A percentile compares a stretch with the other conserved stretches of the same genome.
Conservation (phyloP, 2,329 filamentous ascomycete species). For the Tolypocladium ovalisporum region DNA sequence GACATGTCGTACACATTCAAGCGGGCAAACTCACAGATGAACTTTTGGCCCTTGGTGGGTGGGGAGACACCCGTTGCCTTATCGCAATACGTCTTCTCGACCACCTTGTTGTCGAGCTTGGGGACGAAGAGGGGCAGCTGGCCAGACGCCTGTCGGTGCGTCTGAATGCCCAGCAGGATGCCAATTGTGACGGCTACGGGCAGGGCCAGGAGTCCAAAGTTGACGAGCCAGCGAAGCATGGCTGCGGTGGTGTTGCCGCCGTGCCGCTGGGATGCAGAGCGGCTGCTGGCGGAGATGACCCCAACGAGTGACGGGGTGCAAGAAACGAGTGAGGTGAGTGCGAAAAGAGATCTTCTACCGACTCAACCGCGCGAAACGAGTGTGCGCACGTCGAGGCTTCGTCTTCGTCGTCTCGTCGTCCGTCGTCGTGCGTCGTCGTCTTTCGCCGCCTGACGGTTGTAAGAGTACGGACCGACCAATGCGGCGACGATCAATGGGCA, state of each 20-base stretch:
- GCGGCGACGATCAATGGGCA: not conserved
- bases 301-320: not conserved
- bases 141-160: constrained; percentile 28
- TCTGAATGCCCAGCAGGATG: constrained; percentile 36
- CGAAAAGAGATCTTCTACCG: not conserved
- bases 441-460: not conserved
- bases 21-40: constrained; percentile 30
- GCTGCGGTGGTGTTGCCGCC: not conserved
- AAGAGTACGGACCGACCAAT: too few species aligned
- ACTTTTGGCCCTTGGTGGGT: constrained; percentile 29
- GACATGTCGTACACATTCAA: not conserved
- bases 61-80: constrained; percentile 34
- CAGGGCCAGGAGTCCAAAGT: constrained; percentile 36
- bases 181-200: constrained; percentile 38
- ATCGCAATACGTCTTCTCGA: constrained; percentile 28
- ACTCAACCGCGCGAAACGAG: not conserved
- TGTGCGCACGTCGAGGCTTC: not conserved
- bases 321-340: not conserved
- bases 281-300: not conserved
- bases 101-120: constrained; percentile 18
- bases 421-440: not conserved
- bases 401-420: not conserved
- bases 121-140: constrained; percentile 31
- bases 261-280: not conserved
- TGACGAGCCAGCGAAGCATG: constrained; percentile 36